These are phyloP conservation scores for Ceratocystis diversiconidia DNA, from an alignment of 2,329 filamentous ascomycete genomes.

Conservation along the genomic window DNA sequence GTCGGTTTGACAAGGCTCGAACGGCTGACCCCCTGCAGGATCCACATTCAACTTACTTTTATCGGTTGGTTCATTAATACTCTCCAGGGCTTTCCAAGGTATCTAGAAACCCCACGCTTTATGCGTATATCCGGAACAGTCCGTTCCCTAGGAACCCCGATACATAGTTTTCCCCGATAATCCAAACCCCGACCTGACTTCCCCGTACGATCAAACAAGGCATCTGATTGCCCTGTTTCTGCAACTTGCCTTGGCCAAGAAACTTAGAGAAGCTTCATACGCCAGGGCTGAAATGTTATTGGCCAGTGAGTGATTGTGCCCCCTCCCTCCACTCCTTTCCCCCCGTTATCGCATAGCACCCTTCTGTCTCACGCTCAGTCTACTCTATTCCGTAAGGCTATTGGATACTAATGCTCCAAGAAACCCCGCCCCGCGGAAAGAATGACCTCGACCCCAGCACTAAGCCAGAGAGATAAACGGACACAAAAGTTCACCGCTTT, in stretches of 20 bases:
- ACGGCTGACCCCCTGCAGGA: background rate
- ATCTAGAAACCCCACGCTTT: background rate
- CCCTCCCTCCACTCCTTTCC: background rate
- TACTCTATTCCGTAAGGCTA: conserved; percentile 5
- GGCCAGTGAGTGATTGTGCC: conserved; percentile 9
- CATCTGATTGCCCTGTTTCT: background rate
- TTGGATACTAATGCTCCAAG: conserved; percentile 10
- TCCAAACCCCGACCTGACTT: conserved; percentile 1
- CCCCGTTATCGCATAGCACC: background rate
- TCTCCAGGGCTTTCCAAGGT: no score
- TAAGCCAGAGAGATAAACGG: conserved; percentile 10
- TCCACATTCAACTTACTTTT: background rate
- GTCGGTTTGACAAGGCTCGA: background rate
- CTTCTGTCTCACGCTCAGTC: background rate
- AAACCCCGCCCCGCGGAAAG: conserved; percentile 15
- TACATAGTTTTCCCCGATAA: conserved; percentile 10
- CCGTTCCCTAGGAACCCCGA: background rate
- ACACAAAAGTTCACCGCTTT: conserved; percentile 12
- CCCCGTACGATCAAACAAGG: background rate
- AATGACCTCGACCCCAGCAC: conserved; percentile 4
- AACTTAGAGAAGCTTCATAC: background rate
- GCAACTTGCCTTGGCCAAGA: background rate
- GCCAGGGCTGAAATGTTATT: conserved; percentile 11
- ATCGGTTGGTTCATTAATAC: background rate
- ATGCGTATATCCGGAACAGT: conserved; percentile 5